Evolutionary conservation across 2,329 filamentous ascomycete species (phyloP), one percentile per base, ranked within the genome.

Genomic region (Diaporthe sp.): DNA sequence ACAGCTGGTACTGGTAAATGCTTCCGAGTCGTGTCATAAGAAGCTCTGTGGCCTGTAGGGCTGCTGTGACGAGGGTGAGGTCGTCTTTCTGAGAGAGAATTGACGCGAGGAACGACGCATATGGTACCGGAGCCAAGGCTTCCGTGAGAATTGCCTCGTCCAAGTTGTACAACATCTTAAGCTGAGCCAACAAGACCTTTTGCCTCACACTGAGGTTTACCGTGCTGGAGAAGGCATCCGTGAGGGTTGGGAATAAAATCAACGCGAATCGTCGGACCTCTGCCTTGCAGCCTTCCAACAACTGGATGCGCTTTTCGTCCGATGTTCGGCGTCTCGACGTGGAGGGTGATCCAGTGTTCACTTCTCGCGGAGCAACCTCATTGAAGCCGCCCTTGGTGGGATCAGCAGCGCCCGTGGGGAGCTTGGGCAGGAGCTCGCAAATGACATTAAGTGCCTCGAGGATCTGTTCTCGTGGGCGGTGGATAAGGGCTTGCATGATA

Each of bases 121-220:
- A 99, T 0, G 97, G 94, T 1, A 99, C 96, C 22, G 94, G 91
- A 35, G 93, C 93, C 39, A 99, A 85, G 12, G 96, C 94, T 79
- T 98, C 96, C 75, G 94, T 90, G 5, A 99, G 89, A 68, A 99
- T 95, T 50, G 90, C 88, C 56, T 91, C 92, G 78, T 98, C 95
- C n/a, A 99, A 85, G 77, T 98, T 98, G 17, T 95, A 98, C 13
- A 99, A 89, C 95, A 99, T 98, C 85, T 98, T 98, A 58, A 98
- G 86, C 80, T 99, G 97, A n/a, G 96, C 97, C 27, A 92, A 94
- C 44, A 99, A 88, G 3, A 99, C 97, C 84, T 98, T 98, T 81
- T 98, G 95, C 30, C 97, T 93, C 53, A 99, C 97, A 73, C 92
- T 95, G 22, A 98, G 86, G 80, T 99, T 99, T 77, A 99, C 96